These are phyloP conservation scores for Ophiostoma tasmaniense DNA, from an alignment of 2,329 filamentous ascomycete genomes.

Conservation along the genomic window DNA sequence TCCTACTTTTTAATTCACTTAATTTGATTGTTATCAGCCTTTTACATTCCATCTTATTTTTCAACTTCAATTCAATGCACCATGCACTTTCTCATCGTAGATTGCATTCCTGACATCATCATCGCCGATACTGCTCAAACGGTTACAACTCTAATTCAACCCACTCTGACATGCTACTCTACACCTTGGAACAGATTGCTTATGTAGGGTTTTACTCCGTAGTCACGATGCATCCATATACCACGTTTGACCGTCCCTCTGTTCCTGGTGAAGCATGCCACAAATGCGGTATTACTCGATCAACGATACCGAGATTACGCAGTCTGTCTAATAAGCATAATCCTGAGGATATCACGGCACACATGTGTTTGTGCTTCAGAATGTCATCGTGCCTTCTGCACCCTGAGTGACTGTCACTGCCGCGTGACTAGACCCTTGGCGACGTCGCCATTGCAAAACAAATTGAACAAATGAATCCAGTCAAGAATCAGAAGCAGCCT, in stretches of 20 bases:
- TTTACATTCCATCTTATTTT: background rate
- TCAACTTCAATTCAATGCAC: background rate
- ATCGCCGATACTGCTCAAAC: background rate
- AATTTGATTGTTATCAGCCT: background rate
- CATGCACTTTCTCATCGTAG: background rate
- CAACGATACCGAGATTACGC: background rate
- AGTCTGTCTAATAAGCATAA: background rate
- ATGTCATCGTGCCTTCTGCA: background rate
- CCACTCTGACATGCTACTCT: background rate
- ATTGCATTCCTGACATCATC: background rate
- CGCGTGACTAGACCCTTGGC: background rate
- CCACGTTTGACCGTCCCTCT: background rate
- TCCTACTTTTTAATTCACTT: background rate
- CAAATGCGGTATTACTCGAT: background rate
- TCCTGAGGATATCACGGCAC: background rate
- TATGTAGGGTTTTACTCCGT: background rate
- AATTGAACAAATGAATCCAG: background rate
- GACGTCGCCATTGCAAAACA: background rate
- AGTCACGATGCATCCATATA: background rate
- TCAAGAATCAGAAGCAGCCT: constrained; percentile 3
- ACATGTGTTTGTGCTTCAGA: background rate
- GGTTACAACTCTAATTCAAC: background rate
- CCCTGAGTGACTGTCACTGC: background rate
- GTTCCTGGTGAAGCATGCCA: background rate
- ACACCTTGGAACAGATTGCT: background rate